These are phyloP conservation scores for Solanum virginianum DNA, from an alignment of 257 asterid genomes.

Conservation along the genomic window DNA sequence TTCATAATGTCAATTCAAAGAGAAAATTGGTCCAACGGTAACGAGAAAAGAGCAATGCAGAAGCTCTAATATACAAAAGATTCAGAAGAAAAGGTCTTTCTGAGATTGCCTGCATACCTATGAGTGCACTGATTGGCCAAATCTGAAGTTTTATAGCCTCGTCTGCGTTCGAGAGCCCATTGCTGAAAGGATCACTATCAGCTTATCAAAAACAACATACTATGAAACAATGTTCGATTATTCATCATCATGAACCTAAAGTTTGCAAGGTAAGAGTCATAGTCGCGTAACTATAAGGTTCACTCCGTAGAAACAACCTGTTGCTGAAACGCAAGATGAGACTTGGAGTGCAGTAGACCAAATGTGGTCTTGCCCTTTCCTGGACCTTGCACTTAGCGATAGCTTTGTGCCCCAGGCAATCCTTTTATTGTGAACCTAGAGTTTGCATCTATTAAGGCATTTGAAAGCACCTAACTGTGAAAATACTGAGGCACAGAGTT, in stretches of 20 bases:
- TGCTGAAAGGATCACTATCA: slow-evolving; percentile 22
- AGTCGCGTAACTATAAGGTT: neutral
- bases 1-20: neutral
- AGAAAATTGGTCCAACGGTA: neutral
- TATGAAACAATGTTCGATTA: neutral
- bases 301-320: neutral
- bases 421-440: neutral
- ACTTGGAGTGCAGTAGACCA: neutral
- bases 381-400: neutral
- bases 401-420: neutral
- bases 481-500: neutral
- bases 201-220: neutral
- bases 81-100: neutral
- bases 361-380: neutral
- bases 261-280: neutral
- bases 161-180: slow-evolving; percentile 44
- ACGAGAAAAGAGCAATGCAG: neutral
- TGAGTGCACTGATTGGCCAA: slow-evolving; percentile 59
- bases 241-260: neutral
- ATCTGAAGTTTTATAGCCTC: slow-evolving; percentile 47
- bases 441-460: neutral
- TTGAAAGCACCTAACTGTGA: neutral
- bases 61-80: neutral
- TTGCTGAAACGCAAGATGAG: neutral
- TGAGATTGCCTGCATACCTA: slow-evolving; percentile 24